Conservation (phyloP, 192 early-diverging fungal genomes). For the Oehlia diaphana region DNA sequence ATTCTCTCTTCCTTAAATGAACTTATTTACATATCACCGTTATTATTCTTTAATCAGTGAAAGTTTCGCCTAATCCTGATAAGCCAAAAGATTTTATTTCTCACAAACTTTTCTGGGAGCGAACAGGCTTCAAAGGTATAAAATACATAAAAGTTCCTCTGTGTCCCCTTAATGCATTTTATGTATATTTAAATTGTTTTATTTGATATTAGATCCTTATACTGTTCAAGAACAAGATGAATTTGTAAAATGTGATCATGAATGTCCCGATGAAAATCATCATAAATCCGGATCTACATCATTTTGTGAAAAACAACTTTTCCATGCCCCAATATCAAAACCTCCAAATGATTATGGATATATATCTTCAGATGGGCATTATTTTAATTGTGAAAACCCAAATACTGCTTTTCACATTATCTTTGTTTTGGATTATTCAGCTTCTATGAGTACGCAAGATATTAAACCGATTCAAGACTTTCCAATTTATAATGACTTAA, state of each 20-base stretch:
- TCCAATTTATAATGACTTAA: too few relatives aligned
- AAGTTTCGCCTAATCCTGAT: constrained; percentile 1
- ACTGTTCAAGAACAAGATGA: neutral
- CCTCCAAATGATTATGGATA: constrained; percentile 16
- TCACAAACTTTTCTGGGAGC: constrained; percentile 27
- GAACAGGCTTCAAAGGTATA: constrained; percentile 28
- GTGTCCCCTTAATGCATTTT: neutral
- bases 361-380: constrained; percentile 29
- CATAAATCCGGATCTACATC: neutral
- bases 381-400: constrained; percentile 23
- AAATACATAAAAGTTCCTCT: too few relatives aligned
- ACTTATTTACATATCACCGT: neutral
- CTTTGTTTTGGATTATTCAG: constrained; percentile 19
- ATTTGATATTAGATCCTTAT: constrained; percentile 21
- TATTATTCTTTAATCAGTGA: neutral
- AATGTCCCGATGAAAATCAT: constrained; percentile 20
- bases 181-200: neutral
- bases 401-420: constrained; percentile 23
- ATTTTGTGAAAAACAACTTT: constrained; percentile 9
- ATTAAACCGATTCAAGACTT: neutral
- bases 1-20: neutral
- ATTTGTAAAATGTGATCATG: constrained; percentile 21
- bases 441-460: neutral
- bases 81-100: constrained; percentile 23
- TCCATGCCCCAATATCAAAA: neutral